A percentile compares a stretch with the other conserved stretches of the same genome.
These are phyloP conservation scores for Amanita pseudoporphyria DNA, from an alignment of 768 basidiomycete species.

Conservation along the genomic window DNA sequence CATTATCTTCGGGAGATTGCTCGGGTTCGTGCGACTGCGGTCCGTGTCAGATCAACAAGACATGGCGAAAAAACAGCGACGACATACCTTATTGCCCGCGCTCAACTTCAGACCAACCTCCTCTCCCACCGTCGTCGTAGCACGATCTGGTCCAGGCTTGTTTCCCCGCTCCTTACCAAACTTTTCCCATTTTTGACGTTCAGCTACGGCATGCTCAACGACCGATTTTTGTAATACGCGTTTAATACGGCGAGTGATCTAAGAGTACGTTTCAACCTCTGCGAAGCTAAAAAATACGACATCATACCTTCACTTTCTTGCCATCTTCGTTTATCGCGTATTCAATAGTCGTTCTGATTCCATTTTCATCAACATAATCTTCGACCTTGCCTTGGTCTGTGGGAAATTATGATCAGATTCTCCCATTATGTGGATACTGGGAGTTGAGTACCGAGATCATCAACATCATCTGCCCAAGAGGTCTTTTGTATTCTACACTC, in stretches of 20 bases:
- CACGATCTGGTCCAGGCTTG: slow-evolving; percentile 80
- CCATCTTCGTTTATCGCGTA: slow-evolving; percentile 85
- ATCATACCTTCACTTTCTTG: slow-evolving; percentile 80
- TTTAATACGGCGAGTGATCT: slow-evolving; percentile 85
- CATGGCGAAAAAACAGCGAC: not conserved
- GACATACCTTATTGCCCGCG: slow-evolving; percentile 50
- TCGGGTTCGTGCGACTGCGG: slow-evolving; percentile 45
- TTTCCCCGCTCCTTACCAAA: slow-evolving; percentile 90
- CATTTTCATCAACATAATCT: slow-evolving; percentile 77
- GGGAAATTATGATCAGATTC: not conserved
- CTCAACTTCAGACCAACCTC: slow-evolving; percentile 36
- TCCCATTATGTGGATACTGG: not conserved
- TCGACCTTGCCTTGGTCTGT: slow-evolving; percentile 46
- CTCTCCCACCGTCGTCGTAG: slow-evolving; percentile 87
- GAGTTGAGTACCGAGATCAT: slow-evolving; percentile 46
- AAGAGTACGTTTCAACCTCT: no score
- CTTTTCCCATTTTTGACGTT: slow-evolving; percentile 88
- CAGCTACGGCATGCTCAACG: slow-evolving; percentile 92
- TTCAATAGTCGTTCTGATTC: slow-evolving; percentile 77
- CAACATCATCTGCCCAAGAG: slow-evolving; percentile 85
- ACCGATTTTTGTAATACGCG: slow-evolving; percentile 82
- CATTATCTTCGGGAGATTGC: slow-evolving; percentile 48
- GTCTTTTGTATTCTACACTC: slow-evolving; percentile 42
- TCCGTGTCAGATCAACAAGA: not conserved
- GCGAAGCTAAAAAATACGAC: no score